Evolutionary conservation across 2,329 filamentous ascomycete genomes (phyloP), one percentile per base, ranked within the genome.

Genomic region (Trichoderma hamatum): DNA sequence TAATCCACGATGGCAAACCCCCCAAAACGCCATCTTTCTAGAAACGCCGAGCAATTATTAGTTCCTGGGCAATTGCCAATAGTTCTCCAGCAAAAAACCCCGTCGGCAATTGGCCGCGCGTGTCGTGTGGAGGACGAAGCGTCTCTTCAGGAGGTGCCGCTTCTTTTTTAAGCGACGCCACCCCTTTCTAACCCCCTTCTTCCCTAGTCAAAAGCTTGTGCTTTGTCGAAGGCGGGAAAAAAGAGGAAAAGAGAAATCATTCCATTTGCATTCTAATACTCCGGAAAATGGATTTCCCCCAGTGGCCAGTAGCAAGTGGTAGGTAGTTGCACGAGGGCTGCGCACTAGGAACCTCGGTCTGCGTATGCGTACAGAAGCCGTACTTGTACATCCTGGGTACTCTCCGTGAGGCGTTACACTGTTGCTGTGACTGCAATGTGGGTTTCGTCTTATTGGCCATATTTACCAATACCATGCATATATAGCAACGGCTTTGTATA

Each of bases 131-230:
- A 60, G 60, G 60, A 28, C 46, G 19, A 43, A 43, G 39, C 43
- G 51, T 39, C 26, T 64, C 34, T 11, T 67, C 64, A 67, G 64
- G 64, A 67, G 64, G 36, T 43, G 54, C 64, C 54, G 64, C 46
- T 30, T 21, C 52, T 59, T 58, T 58, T 28, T 54, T 55, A 55
- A 67, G 39, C 54, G 54, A 54, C 63, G 54, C 54, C 54, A 54
- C 64, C 63, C 64, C 54, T 67, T 59, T 67, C 54, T 34, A 19
- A 24, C 54, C 49, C 61, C 54, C 39, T 39, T 51, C 39, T 28
- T 49, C 64, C 64, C 64, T 67, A 67, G 64, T 67, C 64, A 19
- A n/a, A 67, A 67, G 64, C 64, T 67, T 67, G 54, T 58, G 52
- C 51, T 55, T 58, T 49, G 7, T 21, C 39, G 39, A 49, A 49